phyloP scores from a whole-genome alignment of 2,329 filamentous ascomycete genomes.

The Botryotinia narcissicola region DNA sequence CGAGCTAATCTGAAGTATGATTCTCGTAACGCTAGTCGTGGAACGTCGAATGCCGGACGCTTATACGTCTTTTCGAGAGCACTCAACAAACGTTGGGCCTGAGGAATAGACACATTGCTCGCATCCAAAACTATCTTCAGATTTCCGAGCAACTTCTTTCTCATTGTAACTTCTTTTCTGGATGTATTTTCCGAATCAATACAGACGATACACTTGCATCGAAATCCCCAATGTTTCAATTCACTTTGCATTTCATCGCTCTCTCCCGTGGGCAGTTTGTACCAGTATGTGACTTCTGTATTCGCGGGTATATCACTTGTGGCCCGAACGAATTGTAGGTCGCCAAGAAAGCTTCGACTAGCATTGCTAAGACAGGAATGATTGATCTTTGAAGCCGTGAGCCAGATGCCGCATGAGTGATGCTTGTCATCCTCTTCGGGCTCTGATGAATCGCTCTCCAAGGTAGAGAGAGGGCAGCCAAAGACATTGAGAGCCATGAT shows the following conservation, averaged over 20 bases:
- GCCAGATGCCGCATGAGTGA: conserved; percentile 28
- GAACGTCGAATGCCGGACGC: conserved; percentile 5
- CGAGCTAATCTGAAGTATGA: conserved; percentile 20
- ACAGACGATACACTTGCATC: conserved; percentile 24
- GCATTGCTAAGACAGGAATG: conserved; percentile 29
- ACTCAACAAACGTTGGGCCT: conserved; percentile 18
- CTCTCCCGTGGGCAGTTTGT: conserved; percentile 17
- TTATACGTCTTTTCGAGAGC: conserved; percentile 20
- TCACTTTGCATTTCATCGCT: conserved; percentile 18
- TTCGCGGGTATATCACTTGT: conserved; percentile 23
- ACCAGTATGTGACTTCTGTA: conserved; percentile 26
- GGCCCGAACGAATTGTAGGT: conserved; percentile 25
- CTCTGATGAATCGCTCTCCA: conserved; percentile 1
- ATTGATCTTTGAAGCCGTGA: conserved; percentile 27
- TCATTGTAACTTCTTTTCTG: conserved; percentile 6
- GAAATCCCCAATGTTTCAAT: conserved; percentile 21
- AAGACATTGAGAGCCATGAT: conserved; percentile 24
- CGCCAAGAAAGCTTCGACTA: conserved; percentile 25
- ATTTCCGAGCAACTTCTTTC: conserved; percentile 17
- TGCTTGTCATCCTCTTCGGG: neutral
- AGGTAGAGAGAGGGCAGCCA: conserved; percentile 23
- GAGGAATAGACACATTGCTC: conserved; percentile 13
- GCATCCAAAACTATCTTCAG: conserved; percentile 18
- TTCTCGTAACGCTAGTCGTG: conserved; percentile 22
- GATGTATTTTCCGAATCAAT: conserved; percentile 14